phyloP scores from a whole-genome alignment of 2,329 filamentous ascomycete species.

The Penicillium sp. region DNA sequence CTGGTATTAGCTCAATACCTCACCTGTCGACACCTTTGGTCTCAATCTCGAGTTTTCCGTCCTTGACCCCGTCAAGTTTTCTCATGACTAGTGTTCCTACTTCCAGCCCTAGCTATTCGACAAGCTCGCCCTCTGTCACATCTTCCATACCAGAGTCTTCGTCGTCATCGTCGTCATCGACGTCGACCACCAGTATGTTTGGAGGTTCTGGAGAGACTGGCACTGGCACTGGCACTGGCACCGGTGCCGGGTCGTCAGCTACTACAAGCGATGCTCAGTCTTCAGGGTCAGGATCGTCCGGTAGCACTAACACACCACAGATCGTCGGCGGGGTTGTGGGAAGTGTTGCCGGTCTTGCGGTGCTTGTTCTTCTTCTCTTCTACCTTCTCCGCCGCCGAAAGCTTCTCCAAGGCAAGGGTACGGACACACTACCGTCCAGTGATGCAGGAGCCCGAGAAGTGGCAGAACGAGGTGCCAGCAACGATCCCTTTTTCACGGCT shows the following conservation, averaged over 20 bases:
- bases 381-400: slow-evolving; percentile 49
- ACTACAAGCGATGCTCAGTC: slow-evolving; percentile 14
- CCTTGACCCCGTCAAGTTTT: not conserved
- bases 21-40: slow-evolving; percentile 15
- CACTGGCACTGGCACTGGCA: slow-evolving; percentile 6
- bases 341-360: slow-evolving; percentile 56
- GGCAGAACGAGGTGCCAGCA: slow-evolving; percentile 39
- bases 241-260: slow-evolving; percentile 9
- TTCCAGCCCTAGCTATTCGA: too few species aligned
- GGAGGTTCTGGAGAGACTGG: not conserved
- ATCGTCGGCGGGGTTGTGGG: slow-evolving; percentile 64
- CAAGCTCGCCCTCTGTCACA: too few species aligned
- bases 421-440: slow-evolving; percentile 25
- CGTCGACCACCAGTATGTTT: not conserved
- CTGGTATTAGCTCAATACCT: slow-evolving; percentile 9
- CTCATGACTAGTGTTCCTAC: not conserved
- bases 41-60: slow-evolving; percentile 1
- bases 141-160: too few species aligned
- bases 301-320: slow-evolving; percentile 46
- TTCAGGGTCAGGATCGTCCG: slow-evolving; percentile 7
- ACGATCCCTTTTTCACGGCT: slow-evolving; percentile 39
- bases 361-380: slow-evolving; percentile 45
- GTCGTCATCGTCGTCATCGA: slow-evolving; percentile 4
- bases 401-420: slow-evolving; percentile 32
- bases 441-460: slow-evolving; percentile 31